Percentiles rank a stretch among this genome's conserved stretches.
Evolutionary conservation across 108 stramenopile genomes (phyloP).

Genomic region (Thalassiosira profunda): DNA sequence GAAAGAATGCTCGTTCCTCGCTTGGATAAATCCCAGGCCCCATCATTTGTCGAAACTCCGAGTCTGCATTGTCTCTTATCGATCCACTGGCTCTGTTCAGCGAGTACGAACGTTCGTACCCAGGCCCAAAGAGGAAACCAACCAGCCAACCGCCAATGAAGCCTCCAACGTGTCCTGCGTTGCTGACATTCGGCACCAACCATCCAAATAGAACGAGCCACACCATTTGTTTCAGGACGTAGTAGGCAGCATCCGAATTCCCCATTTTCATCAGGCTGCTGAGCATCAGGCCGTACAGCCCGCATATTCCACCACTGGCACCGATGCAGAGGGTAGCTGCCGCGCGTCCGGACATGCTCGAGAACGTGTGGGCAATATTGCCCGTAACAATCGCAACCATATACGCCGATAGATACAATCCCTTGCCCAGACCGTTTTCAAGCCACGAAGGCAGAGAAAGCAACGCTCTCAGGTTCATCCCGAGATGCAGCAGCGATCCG

Average conservation of each 20-base stretch:
- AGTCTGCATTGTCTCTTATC: slow-evolving; percentile 55
- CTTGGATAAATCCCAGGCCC: slow-evolving; percentile 67
- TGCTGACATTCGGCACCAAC: slow-evolving; percentile 62
- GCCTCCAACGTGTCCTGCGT: slow-evolving; percentile 74
- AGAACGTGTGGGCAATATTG: slow-evolving; percentile 56
- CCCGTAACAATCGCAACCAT: slow-evolving; percentile 66
- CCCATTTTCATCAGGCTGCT: slow-evolving; percentile 67
- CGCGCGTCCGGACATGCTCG: slow-evolving; percentile 28
- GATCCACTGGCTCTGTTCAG: slow-evolving; percentile 32
- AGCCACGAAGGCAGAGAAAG: slow-evolving; percentile 68
- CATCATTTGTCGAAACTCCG: slow-evolving; percentile 68
- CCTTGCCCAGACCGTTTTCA: slow-evolving; percentile 53
- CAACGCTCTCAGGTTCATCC: slow-evolving; percentile 61
- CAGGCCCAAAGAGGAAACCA: slow-evolving; percentile 70
- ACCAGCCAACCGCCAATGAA: slow-evolving; percentile 71
- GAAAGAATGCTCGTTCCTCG: slow-evolving; percentile 40
- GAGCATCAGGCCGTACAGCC: slow-evolving; percentile 77
- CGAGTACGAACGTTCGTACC: slow-evolving; percentile 62
- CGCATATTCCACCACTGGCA: slow-evolving; percentile 81
- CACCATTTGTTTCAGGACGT: slow-evolving; percentile 64
- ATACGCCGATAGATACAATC: slow-evolving; percentile 74
- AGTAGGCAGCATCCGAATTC: slow-evolving; percentile 37
- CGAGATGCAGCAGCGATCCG: slow-evolving; percentile 66
- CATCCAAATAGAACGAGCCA: slow-evolving; percentile 57
- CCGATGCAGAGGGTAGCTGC: slow-evolving; percentile 57